phyloP scores from a whole-genome alignment of 108 stramenopile genomes.

The Cyclotella sp. region DNA sequence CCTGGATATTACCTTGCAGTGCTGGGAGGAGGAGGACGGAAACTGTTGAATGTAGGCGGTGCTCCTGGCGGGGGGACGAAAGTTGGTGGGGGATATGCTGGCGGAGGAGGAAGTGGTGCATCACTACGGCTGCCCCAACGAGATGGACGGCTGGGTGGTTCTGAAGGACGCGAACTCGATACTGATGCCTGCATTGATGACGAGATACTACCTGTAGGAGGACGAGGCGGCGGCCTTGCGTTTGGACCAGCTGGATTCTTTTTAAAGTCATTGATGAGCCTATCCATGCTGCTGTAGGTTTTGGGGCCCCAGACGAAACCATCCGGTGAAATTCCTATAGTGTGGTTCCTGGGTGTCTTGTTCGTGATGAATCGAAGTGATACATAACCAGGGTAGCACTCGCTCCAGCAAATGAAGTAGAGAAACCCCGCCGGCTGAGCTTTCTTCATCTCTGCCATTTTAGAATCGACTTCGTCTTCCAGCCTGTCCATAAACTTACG shows the following conservation, averaged over 20 bases:
- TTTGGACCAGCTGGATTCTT: constrained; percentile 75
- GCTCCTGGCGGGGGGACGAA: constrained; percentile 47
- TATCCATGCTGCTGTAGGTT: constrained; percentile 65
- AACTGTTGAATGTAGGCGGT: constrained; percentile 32
- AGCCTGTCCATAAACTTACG: constrained; percentile 80
- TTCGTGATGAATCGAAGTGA: constrained; percentile 78
- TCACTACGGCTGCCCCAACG: constrained; percentile 45
- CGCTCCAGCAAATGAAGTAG: constrained; percentile 88
- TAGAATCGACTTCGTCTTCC: constrained; percentile 82
- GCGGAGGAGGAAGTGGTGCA: constrained; percentile 43
- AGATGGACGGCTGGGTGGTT: constrained; percentile 31
- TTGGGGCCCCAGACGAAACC: constrained; percentile 79
- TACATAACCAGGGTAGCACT: constrained; percentile 84
- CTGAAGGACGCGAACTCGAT: not conserved
- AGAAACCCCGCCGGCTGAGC: constrained; percentile 62
- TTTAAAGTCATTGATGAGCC: constrained; percentile 86
- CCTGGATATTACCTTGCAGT: not conserved
- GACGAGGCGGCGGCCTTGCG: constrained; percentile 18
- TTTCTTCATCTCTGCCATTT: constrained; percentile 67
- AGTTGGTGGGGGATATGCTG: constrained; percentile 43
- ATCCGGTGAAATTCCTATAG: constrained; percentile 82
- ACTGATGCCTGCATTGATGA: constrained; percentile 3
- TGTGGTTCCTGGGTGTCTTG: constrained; percentile 66
- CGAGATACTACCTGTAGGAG: constrained; percentile 11
- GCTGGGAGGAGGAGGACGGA: constrained; percentile 11